Evolutionary conservation across 495 filamentous ascomycete species (phyloP), one percentile per base, ranked within the genome.

Genomic region (Aspergillus ostianus): DNA sequence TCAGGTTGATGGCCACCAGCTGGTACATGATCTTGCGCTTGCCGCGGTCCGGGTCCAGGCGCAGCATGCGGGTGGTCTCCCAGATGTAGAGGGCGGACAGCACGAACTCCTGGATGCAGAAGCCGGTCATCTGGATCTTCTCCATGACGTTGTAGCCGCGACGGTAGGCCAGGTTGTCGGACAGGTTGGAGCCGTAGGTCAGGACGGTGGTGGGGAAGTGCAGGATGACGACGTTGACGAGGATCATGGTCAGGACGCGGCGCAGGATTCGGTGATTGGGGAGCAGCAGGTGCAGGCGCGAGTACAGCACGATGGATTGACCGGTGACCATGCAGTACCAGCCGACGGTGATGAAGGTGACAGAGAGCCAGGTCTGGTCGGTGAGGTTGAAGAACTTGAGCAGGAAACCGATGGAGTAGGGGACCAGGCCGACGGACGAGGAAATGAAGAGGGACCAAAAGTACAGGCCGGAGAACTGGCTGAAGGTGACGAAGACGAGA

Each of bases 311-410:
- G 46, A 89, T 64, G 5, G 84, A 84, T 67, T 88, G 85, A 18
- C 85, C 85, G 0, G 84, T 86, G 4, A 90, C 84, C 84, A 88
- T 87, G 19, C 63, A 64, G 56, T 76, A 82, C 87, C 86, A 90
- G 18, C 86, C 86, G 19, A 84, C 56, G 27, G 77, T 78, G 51
- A 81, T 62, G 15, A 84, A 66, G 6, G 75, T 75, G n/a, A 80
- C 69, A 9, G 76, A 67, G 5, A 80, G 58, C 70, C 77, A 73
- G 53, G 64, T 62, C 18, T 60, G 70, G 5, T 65, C 67, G n/a
- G 67, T 76, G n/a, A 81, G 59, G 26, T 75, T 67, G 63, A 86
- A 85, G 65, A 82, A 85, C 57, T 85, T 85, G 61, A 88, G 72
- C 23, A 89, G 64, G 65, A 86, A 86, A 7, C 85, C 87, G 19